Conservation (phyloP, 768 basidiomycete species). For the Thelephora aurantiotincta region DNA sequence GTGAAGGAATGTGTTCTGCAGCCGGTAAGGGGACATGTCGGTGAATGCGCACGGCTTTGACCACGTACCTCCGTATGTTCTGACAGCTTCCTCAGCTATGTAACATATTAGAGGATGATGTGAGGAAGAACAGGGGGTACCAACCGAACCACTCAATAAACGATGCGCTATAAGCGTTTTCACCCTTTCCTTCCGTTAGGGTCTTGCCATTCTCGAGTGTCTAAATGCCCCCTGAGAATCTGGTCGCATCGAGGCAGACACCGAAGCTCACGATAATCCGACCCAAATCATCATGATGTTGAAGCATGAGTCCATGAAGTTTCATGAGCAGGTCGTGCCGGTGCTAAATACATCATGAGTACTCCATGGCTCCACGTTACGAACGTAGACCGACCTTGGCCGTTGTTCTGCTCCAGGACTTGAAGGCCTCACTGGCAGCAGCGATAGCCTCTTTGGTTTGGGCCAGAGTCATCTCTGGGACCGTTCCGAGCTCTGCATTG, state of each 20-base stretch:
- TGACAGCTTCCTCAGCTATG: constrained; percentile 62
- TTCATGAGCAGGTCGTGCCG: constrained; percentile 78
- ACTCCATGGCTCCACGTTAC: not conserved
- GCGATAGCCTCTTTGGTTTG: constrained; percentile 80
- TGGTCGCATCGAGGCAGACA: not conserved
- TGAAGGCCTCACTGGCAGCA: constrained; percentile 69
- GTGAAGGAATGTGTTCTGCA: constrained; percentile 71
- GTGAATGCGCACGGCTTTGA: not conserved
- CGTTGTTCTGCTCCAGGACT: constrained; percentile 76
- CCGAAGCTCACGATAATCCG: constrained; percentile 58
- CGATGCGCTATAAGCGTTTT: constrained; percentile 37
- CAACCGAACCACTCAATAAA: constrained; percentile 87
- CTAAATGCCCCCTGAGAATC: constrained; percentile 21
- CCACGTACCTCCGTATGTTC: constrained; percentile 71
- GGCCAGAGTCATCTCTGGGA: constrained; percentile 79
- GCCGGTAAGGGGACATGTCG: not conserved
- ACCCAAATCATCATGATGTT: constrained; percentile 77
- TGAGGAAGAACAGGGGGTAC: constrained; percentile 3
- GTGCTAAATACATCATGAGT: constrained; percentile 24
- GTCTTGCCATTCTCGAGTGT: constrained; percentile 96
- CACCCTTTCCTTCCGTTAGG: constrained; percentile 66
- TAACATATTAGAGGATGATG: not conserved
- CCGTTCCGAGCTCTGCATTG: constrained; percentile 63
- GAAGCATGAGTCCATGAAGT: constrained; percentile 63
- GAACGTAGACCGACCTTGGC: constrained; percentile 44